A percentile compares a stretch with the other conserved stretches of the same genome.
phyloP scores from a whole-genome alignment of 805 yeast species.

The Yamadazyma akitaensis region DNA sequence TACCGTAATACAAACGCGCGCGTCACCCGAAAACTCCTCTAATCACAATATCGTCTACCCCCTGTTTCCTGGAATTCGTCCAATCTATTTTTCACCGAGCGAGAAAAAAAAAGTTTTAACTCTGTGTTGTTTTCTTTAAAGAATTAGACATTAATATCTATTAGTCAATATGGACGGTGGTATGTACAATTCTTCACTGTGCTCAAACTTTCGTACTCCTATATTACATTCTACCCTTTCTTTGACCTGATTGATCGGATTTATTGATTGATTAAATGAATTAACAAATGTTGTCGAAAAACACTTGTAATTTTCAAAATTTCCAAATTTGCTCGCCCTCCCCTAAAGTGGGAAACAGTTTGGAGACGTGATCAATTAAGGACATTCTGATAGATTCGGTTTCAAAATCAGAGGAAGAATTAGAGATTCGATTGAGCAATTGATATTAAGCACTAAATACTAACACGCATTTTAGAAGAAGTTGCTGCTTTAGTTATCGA shows the following conservation, averaged over 20 bases:
- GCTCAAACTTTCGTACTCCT: background rate
- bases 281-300: too few species aligned
- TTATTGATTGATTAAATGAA: constrained; percentile 7
- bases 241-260: constrained; percentile 9
- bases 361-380: background rate
- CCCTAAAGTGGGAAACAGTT: background rate
- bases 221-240: background rate
- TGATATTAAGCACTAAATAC: constrained; percentile 10
- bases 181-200: constrained; percentile 31
- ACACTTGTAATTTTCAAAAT: too few species aligned
- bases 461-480: constrained; percentile 35
- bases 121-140: constrained; percentile 8
- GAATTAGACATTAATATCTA: constrained; percentile 6
- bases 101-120: constrained; percentile 8
- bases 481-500: constrained; percentile 80
- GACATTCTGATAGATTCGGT: too few species aligned
- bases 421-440: too few species aligned
- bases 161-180: constrained; percentile 55
- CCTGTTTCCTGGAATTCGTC: constrained; percentile 5
- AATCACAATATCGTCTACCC: constrained; percentile 7
- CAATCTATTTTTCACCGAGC: constrained; percentile 6
- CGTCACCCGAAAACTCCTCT: constrained; percentile 1
- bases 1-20: background rate
- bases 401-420: too few species aligned
- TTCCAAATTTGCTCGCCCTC: constrained; percentile 1